Evolutionary conservation across 805 yeast species (phyloP).

Genomic region (Zygoascus tannicola): DNA sequence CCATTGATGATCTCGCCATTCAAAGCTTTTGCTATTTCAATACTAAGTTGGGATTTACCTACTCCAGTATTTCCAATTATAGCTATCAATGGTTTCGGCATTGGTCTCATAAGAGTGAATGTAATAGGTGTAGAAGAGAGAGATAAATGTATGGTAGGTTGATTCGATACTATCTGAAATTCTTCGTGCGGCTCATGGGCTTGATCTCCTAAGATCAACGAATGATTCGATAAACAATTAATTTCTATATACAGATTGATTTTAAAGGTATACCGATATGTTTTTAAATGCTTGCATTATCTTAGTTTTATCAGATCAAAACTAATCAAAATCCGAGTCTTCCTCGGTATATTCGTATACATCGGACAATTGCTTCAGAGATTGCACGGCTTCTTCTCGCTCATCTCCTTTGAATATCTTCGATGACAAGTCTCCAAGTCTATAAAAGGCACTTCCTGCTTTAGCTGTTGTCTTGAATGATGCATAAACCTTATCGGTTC

Average conservation of each 20-base stretch:
- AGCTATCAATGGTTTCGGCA: conserved; percentile 40
- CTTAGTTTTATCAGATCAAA: too few relatives aligned
- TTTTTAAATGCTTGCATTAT: too few relatives aligned
- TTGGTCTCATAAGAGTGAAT: neutral
- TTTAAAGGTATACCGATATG: too few relatives aligned
- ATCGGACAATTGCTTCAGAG: conserved; percentile 13
- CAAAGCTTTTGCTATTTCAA: conserved; percentile 65
- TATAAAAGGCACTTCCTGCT: neutral
- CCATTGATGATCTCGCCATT: conserved; percentile 91
- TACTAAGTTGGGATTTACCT: conserved; percentile 80
- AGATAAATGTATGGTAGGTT: too few relatives aligned
- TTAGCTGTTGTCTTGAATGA: conserved; percentile 1
- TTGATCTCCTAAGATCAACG: too few relatives aligned
- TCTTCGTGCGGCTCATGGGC: too few relatives aligned
- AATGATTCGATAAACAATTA: too few relatives aligned
- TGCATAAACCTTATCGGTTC: conserved; percentile 2
- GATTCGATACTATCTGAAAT: too few relatives aligned
- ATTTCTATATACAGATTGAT: too few relatives aligned
- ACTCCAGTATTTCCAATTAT: conserved; percentile 94
- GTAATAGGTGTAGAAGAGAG: neutral
- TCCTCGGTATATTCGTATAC: conserved; percentile 18
- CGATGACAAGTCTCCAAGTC: neutral
- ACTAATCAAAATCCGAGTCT: conserved; percentile 15
- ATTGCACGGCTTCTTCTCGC: conserved; percentile 20
- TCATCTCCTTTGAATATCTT: conserved; percentile 10